These are phyloP conservation scores for Mycena chlorophos DNA, from an alignment of 768 basidiomycete genomes.

Conservation along the genomic window DNA sequence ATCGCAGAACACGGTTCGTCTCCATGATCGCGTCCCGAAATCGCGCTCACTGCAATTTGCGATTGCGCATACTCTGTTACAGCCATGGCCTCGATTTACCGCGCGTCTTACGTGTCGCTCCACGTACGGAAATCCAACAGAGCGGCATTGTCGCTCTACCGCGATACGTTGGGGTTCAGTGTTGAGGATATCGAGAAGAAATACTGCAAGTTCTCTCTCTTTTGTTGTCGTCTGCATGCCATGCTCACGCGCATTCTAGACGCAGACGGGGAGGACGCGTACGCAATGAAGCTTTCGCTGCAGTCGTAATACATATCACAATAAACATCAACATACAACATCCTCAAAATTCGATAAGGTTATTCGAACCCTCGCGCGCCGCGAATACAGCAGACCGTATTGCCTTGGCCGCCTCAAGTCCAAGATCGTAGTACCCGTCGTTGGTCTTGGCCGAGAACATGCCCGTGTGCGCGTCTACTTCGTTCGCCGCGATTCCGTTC, in stretches of 20 bases:
- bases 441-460: conserved; percentile 85
- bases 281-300: conserved; percentile 80
- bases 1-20: conserved; percentile 17
- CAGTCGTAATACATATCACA: conserved; percentile 28
- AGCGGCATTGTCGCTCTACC: conserved; percentile 85
- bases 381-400: conserved; percentile 57
- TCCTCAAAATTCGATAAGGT: neutral
- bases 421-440: conserved; percentile 89
- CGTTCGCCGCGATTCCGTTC: conserved; percentile 71
- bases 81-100: conserved; percentile 87
- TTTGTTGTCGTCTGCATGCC: neutral
- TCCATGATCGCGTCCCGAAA: neutral
- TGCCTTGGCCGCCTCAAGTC: conserved; percentile 61
- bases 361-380: conserved; percentile 25
- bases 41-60: neutral
- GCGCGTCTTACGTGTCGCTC: conserved; percentile 83
- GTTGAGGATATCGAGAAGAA: conserved; percentile 86
- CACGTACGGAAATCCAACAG: conserved; percentile 96
- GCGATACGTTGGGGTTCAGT: conserved; percentile 88
- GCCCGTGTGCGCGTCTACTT: conserved; percentile 81
- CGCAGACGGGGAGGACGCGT: conserved; percentile 94
- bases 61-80: conserved; percentile 61
- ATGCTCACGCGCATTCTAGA: conserved; percentile 45
- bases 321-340: conserved; percentile 4
- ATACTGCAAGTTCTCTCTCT: conserved; percentile 74